Evolutionary conservation across 768 basidiomycete species (phyloP).

Genomic region (Myochromella boudieri): DNA sequence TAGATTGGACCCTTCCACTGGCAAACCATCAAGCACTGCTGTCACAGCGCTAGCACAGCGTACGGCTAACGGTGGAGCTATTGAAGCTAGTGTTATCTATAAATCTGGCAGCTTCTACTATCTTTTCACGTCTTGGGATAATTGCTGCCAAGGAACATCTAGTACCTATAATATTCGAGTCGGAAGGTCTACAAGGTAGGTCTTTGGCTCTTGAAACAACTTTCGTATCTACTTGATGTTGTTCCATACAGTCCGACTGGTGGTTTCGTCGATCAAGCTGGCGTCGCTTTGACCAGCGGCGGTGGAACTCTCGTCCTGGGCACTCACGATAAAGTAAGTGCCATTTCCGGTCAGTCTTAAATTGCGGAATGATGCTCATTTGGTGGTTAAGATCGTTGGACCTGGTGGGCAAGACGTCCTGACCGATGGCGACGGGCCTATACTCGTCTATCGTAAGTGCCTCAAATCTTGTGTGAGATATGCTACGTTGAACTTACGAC

Average conservation of each 20-base stretch:
- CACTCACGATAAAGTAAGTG: slow-evolving; percentile 40
- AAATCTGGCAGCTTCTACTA: slow-evolving; percentile 48
- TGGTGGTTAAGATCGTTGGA: slow-evolving; percentile 37
- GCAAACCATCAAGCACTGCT: slow-evolving; percentile 35
- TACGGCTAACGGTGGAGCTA: slow-evolving; percentile 41
- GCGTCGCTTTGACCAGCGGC: slow-evolving; percentile 43
- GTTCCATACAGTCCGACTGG: slow-evolving; percentile 35
- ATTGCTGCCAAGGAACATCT: slow-evolving; percentile 46
- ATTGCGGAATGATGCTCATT: background rate
- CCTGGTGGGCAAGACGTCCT: slow-evolving; percentile 57
- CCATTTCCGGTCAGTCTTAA: background rate
- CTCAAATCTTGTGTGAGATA: background rate
- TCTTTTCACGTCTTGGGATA: slow-evolving; percentile 57
- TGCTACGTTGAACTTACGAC: background rate
- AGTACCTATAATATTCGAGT: slow-evolving; percentile 65
- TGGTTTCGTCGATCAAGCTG: slow-evolving; percentile 45
- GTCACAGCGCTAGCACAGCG: slow-evolving; percentile 46
- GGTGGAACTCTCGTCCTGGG: slow-evolving; percentile 52
- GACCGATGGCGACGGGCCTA: slow-evolving; percentile 42
- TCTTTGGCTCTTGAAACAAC: background rate
- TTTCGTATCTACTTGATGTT: no score
- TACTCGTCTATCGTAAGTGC: slow-evolving; percentile 51
- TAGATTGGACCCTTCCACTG: slow-evolving; percentile 39
- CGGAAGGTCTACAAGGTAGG: slow-evolving; percentile 43
- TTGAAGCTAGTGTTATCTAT: slow-evolving; percentile 49